Evolutionary conservation across 257 asterid species (phyloP).

Genomic region (Petunia axillaris): DNA sequence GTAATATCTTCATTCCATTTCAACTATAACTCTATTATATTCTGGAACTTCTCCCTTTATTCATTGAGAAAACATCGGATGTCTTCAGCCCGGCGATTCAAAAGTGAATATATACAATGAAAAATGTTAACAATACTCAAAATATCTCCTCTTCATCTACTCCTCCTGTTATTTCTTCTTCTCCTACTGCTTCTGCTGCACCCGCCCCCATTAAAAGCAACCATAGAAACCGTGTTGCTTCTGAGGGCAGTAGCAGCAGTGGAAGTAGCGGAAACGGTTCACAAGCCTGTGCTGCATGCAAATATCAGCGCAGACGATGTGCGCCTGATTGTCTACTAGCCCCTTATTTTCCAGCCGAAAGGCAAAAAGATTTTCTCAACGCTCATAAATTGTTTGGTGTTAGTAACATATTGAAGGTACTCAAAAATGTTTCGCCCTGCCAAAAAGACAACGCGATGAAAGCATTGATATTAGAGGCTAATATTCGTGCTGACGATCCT

Average conservation of each 20-base stretch:
- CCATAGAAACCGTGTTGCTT: not conserved
- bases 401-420: conserved; percentile 32
- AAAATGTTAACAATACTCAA: not conserved
- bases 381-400: conserved; percentile 50
- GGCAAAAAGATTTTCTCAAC: conserved; percentile 38
- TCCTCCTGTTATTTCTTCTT: not conserved
- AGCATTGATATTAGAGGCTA: conserved; percentile 39
- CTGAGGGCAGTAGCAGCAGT: not conserved
- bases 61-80: not conserved
- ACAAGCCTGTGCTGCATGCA: conserved; percentile 65
- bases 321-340: conserved; percentile 36
- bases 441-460: conserved; percentile 29
- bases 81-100: not conserved
- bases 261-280: not conserved
- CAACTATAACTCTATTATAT: not conserved
- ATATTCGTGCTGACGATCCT: conserved; percentile 38
- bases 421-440: not conserved
- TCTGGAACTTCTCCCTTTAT: not conserved
- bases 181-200: not conserved
- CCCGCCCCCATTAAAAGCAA: not conserved
- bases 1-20: not conserved
- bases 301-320: conserved; percentile 52
- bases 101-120: not conserved
- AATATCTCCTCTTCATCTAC: not conserved
- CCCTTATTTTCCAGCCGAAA: conserved; percentile 52